These are phyloP conservation scores for Herpetospermum pedunculosum DNA, from an alignment of 306 rosid genomes.

Conservation along the genomic window DNA sequence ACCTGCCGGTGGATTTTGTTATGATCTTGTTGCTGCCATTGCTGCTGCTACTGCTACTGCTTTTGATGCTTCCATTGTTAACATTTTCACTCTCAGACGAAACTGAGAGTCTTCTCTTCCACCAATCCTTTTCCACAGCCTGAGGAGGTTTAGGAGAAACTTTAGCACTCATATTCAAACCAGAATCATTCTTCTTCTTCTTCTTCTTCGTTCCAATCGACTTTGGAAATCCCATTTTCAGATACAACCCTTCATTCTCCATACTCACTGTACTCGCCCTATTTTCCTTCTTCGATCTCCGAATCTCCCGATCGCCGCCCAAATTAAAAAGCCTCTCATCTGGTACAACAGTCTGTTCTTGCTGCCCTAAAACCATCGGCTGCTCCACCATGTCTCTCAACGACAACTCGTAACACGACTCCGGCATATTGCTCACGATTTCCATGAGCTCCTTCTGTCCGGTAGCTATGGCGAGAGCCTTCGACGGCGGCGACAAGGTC, in stretches of 20 bases:
- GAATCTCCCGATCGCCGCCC: conserved; percentile 7
- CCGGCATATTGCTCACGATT: conserved; percentile 76
- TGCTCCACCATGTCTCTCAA: conserved; percentile 73
- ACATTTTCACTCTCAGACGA: conserved; percentile 25
- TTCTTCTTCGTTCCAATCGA: conserved; percentile 27
- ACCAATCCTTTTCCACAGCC: conserved; percentile 66
- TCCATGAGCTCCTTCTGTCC: conserved; percentile 92
- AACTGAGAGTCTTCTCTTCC: conserved; percentile 47
- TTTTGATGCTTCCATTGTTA: conserved; percentile 38
- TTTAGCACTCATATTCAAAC: conserved; percentile 25
- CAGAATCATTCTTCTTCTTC: conserved; percentile 19
- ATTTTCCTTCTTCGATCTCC: conserved; percentile 14
- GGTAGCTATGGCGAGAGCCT: conserved; percentile 52
- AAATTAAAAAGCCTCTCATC: conserved; percentile 8
- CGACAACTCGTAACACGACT: conserved; percentile 71
- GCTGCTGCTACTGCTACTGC: conserved; percentile 35
- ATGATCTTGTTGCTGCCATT: conserved; percentile 24
- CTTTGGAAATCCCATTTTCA: conserved; percentile 59
- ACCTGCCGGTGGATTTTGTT: conserved; percentile 2
- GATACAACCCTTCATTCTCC: conserved; percentile 50
- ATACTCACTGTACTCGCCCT: conserved; percentile 15
- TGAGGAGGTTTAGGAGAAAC: conserved; percentile 48
- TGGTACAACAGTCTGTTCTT: background rate
- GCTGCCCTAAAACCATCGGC: conserved; percentile 11
- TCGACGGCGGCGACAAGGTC: conserved; percentile 49